Base-by-base conservation (phyloP, 23 red algal genomes). In the Agarophyton chilense region DNA sequence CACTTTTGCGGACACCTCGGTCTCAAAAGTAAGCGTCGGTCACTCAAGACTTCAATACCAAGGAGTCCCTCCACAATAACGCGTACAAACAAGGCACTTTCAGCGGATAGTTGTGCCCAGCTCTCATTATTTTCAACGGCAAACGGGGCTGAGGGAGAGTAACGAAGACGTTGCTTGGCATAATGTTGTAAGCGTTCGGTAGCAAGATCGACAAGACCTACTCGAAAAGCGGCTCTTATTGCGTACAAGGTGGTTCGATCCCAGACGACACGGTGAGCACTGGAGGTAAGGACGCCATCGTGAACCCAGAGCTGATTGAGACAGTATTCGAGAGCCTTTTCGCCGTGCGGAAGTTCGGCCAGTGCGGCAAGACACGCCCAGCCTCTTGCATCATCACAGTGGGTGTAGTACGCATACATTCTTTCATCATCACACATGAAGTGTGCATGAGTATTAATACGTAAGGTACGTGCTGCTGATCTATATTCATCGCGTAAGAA, bases 111-210 rank as follows among this genome's bases (percentile, higher is more conserved):
- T 32, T 83, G 90, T 29, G 81, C 81, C 55, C 66, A 58, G 45
- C 76, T 83, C 32, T 93, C 78, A 77, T 84, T 61, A 40, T 93
- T 85, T 44, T 84, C 90, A 29, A 83, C 90, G 44, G 81, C 79
- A 61, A 47, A 86, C 5, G 78, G 81, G n/a, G 78, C 36, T 9
- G 81, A 29, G 21, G 29, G 55, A 5, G 52, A 31, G 14, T 60
- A 14, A 31, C 45, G 31, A 29, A 68, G 45, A 26, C 78, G 61
- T 38, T 31, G 24, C 22, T 64, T 55, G 0, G 62, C 55, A 21
- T 52, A 93, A 10, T 60, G 50, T 22, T 39, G 60, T 35, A 93
- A 52, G 14, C 54, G 51, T 34, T 93, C 65, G 57, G 67, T 42
- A 41, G 58, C 90, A 29, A 73, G 28, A 16, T 93, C 90, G 16